phyloP scores from a whole-genome alignment of 495 filamentous ascomycete species.

The Hyaloscypha variabilis region DNA sequence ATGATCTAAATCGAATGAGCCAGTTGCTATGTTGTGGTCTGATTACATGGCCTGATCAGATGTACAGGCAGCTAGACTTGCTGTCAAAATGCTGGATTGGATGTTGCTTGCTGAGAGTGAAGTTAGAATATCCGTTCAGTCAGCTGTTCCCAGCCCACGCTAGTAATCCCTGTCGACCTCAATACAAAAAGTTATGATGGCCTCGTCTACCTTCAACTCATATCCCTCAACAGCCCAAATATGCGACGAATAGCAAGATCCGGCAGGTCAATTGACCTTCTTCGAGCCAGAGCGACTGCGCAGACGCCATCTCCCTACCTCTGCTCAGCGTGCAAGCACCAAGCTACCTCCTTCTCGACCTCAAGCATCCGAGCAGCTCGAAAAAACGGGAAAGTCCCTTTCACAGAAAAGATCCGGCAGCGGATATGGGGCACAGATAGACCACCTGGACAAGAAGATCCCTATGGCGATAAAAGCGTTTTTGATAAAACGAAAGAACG shows the following conservation, averaged over 20 bases:
- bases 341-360: conserved; percentile 43
- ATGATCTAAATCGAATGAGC: neutral
- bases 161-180: conserved; percentile 9
- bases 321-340: conserved; percentile 34
- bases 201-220: neutral
- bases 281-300: neutral
- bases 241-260: conserved; percentile 33
- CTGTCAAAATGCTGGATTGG: neutral
- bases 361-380: conserved; percentile 45
- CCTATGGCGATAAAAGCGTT: conserved; percentile 46
- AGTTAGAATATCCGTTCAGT: too few species aligned
- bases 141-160: conserved; percentile 8
- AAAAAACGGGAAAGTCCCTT: conserved; percentile 30
- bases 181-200: conserved; percentile 19
- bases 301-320: conserved; percentile 25
- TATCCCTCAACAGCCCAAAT: conserved; percentile 8
- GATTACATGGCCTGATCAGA: conserved; percentile 9
- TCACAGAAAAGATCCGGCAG: conserved; percentile 52
- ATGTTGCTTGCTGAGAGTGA: neutral
- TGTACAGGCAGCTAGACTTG: neutral
- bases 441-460: conserved; percentile 56
- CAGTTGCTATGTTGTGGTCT: neutral
- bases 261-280: conserved; percentile 31
- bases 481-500: conserved; percentile 29
- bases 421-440: conserved; percentile 60